A percentile compares a stretch with the other conserved stretches of the same genome.
Conservation (phyloP, 306 rosid species). For the Neltuma alba region DNA sequence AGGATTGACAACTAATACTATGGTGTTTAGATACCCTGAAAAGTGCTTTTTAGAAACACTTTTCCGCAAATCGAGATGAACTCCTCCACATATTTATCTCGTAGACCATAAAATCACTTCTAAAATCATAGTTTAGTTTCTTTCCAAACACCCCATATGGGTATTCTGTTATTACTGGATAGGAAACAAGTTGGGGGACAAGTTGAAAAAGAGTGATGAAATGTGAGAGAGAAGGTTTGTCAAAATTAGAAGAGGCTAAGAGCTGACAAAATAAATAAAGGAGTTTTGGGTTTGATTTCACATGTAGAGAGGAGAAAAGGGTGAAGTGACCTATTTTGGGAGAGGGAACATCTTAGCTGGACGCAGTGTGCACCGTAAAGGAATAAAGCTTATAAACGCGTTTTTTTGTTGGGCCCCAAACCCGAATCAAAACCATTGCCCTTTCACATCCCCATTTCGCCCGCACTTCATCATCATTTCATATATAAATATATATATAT, state of each 20-base stretch:
- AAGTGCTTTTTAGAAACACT: too few species aligned
- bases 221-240: neutral
- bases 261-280: neutral
- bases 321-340: neutral
- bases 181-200: neutral
- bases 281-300: neutral
- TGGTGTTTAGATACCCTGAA: too few species aligned
- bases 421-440: neutral
- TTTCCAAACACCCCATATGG: too few species aligned
- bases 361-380: constrained; percentile 22
- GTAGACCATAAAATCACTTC: too few species aligned
- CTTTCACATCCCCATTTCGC: neutral
- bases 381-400: constrained; percentile 37
- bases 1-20: too few species aligned
- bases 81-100: too few species aligned
- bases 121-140: too few species aligned
- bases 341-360: constrained; percentile 38
- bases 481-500: too few species aligned
- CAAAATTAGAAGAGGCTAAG: neutral
- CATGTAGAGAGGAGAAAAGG: neutral
- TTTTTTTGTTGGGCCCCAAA: constrained; percentile 44
- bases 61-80: too few species aligned
- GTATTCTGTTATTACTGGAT: too few species aligned
- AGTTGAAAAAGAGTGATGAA: neutral
- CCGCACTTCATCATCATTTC: too few species aligned